Evolutionary conservation across 2,329 filamentous ascomycete species (phyloP).

Genomic region (Delphinella strobiligena): DNA sequence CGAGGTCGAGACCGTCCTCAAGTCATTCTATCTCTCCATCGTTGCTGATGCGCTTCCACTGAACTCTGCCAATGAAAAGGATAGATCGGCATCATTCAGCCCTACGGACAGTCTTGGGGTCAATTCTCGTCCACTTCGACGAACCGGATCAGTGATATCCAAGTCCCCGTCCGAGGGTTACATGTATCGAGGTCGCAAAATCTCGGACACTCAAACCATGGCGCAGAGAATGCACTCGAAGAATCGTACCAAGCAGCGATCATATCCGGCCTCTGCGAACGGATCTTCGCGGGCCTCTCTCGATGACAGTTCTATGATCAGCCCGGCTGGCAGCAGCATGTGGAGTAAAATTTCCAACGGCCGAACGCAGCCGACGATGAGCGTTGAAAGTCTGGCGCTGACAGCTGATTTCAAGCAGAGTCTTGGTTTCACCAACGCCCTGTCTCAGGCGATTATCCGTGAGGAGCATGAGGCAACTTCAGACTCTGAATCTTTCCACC

Average conservation of each 20-base stretch:
- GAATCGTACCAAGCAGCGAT: constrained; percentile 65
- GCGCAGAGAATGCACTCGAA: constrained; percentile 73
- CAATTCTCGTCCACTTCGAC: constrained; percentile 49
- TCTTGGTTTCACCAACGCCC: constrained; percentile 91
- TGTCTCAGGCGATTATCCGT: constrained; percentile 92
- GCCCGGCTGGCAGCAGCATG: constrained; percentile 78
- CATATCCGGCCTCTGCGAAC: constrained; percentile 67
- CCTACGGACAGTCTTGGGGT: constrained; percentile 46
- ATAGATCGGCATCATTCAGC: constrained; percentile 9
- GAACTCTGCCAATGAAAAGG: constrained; percentile 49
- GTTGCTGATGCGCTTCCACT: constrained; percentile 76
- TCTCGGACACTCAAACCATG: constrained; percentile 49
- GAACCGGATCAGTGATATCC: constrained; percentile 82
- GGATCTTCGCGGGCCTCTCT: constrained; percentile 89
- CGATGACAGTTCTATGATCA: constrained; percentile 82
- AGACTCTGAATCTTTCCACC: constrained; percentile 22
- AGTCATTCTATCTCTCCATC: constrained; percentile 84
- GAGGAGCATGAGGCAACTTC: constrained; percentile 56
- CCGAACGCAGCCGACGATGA: constrained; percentile 82
- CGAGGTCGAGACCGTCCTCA: constrained; percentile 81
- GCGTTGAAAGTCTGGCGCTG: constrained; percentile 76
- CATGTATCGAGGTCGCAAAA: constrained; percentile 55
- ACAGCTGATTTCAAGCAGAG: constrained; percentile 79
- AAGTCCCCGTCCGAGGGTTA: constrained; percentile 80
- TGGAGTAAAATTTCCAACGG: constrained; percentile 93